Evolutionary conservation across 306 rosid species (phyloP).

Genomic region (Castanea sativa): DNA sequence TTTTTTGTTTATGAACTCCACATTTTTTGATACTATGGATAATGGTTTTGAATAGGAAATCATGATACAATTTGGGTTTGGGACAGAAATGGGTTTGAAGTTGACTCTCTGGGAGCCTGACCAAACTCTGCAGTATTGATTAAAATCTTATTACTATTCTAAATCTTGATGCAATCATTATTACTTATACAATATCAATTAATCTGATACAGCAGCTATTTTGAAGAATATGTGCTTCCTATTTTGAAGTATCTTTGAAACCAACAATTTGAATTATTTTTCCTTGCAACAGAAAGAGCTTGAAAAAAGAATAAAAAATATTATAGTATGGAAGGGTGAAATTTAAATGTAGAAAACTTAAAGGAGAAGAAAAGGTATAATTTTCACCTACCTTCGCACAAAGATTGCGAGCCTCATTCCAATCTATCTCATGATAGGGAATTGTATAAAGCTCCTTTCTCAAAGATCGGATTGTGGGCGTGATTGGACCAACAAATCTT

Average conservation of each 20-base stretch:
- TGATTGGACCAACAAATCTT: conserved; percentile 87
- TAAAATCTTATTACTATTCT: too few relatives aligned
- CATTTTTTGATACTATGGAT: too few relatives aligned
- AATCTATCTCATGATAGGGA: conserved; percentile 77
- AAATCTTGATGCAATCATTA: too few relatives aligned
- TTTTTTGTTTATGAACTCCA: not conserved
- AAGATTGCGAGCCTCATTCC: conserved; percentile 71
- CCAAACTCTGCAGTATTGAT: too few relatives aligned
- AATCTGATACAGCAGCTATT: not conserved
- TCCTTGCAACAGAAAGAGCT: not conserved
- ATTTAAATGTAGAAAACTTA: not conserved
- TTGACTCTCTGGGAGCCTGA: too few relatives aligned
- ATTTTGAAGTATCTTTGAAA: too few relatives aligned
- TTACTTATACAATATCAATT: too few relatives aligned
- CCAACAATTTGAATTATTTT: not conserved
- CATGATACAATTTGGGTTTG: too few relatives aligned
- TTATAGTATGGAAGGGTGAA: not conserved
- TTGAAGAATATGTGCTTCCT: not conserved
- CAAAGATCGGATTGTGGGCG: conserved; percentile 64
- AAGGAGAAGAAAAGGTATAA: too few relatives aligned
- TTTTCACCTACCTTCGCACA: conserved; percentile 79
- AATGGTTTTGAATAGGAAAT: too few relatives aligned
- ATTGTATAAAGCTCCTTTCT: conserved; percentile 68
- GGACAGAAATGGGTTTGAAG: too few relatives aligned
- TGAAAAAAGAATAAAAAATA: not conserved